Evolutionary conservation across 306 rosid genomes (phyloP), one percentile per base, ranked within the genome.

Genomic region (Pterocarpus santalinus): DNA sequence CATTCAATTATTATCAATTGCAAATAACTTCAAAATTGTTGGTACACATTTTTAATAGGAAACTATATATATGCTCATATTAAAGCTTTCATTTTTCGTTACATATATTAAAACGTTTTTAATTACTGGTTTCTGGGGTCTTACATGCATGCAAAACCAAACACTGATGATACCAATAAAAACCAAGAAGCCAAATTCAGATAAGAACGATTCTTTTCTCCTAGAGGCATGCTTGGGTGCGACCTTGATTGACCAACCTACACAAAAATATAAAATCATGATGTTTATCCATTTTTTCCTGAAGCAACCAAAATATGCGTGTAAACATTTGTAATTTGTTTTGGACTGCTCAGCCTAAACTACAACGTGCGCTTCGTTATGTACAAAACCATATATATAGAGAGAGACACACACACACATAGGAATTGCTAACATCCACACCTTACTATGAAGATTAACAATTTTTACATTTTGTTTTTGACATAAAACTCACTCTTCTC

Each of bases 221-320:
- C 78, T 38, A 36, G 49, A 17, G 64, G 60, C 56, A 11, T 46
- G 65, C 77, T 67, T 72, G 58, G 47, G 62, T 56, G 75, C 69
- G 82, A 82, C 53, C 35, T 7, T 76, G 75, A 76, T 44, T n/a
- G 51, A 79, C 61, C 41, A 44, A 60, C 70, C 39, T 47, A 44
- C 77, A 60, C 5, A 57, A 79, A 10, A 57, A 10, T 68, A 79
- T 17, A 41, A 68, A 57, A 16, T 63, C 13, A 33, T 16, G 28
- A 2, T 47, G 10, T 8, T 2, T 69, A 44, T 58, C 17, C 11
- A 32, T 28, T 68, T 78, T 68, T 43, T 38, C 32, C 10, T 2
- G 1, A 5, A 44, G 17, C 2, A 68, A 8, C 5, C 10, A 56
- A 41, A 78, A 57, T 22, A 43, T 56, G 35, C 28, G 28, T 15